Percentiles rank a stretch among this genome's conserved stretches.
Conservation (phyloP, 2,329 filamentous ascomycete species). For the Colletotrichum viniferum region DNA sequence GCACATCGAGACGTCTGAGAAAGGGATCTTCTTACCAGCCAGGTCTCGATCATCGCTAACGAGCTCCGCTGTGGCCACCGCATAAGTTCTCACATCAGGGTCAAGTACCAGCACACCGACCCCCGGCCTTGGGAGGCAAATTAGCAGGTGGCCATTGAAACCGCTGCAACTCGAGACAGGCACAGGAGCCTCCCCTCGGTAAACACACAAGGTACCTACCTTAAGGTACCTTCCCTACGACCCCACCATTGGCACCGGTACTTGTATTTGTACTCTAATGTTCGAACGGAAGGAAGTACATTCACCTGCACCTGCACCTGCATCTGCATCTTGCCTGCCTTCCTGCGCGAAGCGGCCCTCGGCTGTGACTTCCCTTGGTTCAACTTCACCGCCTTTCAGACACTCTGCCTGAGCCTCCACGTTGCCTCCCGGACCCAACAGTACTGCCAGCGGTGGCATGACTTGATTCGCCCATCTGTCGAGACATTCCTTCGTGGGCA, state of each 20-base stretch:
- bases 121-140: not conserved
- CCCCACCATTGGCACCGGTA: not conserved
- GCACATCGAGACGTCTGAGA: not conserved
- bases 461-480: not conserved
- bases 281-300: not conserved
- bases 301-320: not conserved
- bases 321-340: not conserved
- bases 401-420: not conserved
- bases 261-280: not conserved
- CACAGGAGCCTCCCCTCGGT: not conserved
- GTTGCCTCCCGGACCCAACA: not conserved
- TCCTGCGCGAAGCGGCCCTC: not conserved
- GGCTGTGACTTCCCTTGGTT: not conserved
- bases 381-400: slow-evolving; percentile 1
- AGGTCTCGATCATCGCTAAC: not conserved
- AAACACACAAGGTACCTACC: no score
- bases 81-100: not conserved
- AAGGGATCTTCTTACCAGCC: not conserved
- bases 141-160: not conserved
- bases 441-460: not conserved
- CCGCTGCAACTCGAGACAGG: not conserved
- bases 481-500: not conserved
- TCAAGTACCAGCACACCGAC: not conserved
- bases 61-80: not conserved
- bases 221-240: not conserved